Base-by-base conservation (phyloP, 495 filamentous ascomycete species). In the Aspergillus indologenus region DNA sequence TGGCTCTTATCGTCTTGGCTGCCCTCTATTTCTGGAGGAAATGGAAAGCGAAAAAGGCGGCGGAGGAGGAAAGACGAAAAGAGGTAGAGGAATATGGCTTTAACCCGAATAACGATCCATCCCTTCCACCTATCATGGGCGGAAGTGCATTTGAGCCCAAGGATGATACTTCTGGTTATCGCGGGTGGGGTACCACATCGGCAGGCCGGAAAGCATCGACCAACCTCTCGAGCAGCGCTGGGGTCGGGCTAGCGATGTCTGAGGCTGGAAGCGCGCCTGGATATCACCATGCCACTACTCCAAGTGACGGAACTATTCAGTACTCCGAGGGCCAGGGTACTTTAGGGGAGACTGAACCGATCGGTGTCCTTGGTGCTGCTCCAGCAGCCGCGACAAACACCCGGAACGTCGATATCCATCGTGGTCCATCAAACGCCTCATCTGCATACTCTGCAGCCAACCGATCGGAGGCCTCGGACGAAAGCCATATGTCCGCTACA, bases 41-140 rank as follows among this genome's bases (percentile, higher is more conserved):
- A 74, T 85, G 90, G 53, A 96, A 92, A 72, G 85, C 87, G 62
- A 84, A 87, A 43, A 96, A 89, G 75, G 86, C 87, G 45, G 87
- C 85, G n/a, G 90, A 90, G 64, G 94, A 96, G 61, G 84, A 90
- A 52, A 82, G 94, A 54, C 83, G 92, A 55, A 96, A 96, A 72
- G 95, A 98, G 68, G 90, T 96, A 3, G 93, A 97, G 69, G 94
- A 97, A 64, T 97, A 97, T 69, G 87, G 87, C 20, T 97, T 91
- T 78, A 98, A 97, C 68, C 94, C 93, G 8, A 98, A 97, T 72
- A 84, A 90, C 56, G 92, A 96, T 66, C 92, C 94, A 1, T 88
- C 88, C 4, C 74, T 93, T 3, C 91, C 92, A 21, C 81, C 80
- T 5, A 79, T 90, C n/a, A 75, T 74, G 23, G 70, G 69, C 24